Evolutionary conservation across 495 filamentous ascomycete species (phyloP), one percentile per base, ranked within the genome.

Genomic region (Cladorrhinum samala): DNA sequence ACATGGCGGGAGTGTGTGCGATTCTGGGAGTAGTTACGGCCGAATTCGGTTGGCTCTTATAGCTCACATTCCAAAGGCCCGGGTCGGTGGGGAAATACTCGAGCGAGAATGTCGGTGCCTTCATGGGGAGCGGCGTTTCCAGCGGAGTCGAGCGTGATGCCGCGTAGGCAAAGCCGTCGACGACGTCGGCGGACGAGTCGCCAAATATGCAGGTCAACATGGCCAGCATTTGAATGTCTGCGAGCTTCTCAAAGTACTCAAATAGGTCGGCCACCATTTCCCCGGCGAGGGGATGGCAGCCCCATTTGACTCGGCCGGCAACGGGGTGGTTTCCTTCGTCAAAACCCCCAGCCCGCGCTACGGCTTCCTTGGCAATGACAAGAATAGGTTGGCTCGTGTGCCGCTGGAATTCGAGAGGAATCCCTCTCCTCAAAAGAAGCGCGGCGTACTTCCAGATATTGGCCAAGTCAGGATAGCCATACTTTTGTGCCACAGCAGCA

Each of bases 151-250:
- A 70, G 27, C 70, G 68, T 4, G 71, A 65, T 42, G 76, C 76
- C 11, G 69, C 69, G 44, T 74, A 72, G 21, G 71, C 69, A 27
- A 75, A 4, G 14, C 45, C 68, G n/a, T 71, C 68, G 49, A 81
- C 68, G 49, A 81, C 72, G 44, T 77, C 68, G 3, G 73, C 62
- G 0, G 66, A 64, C 6, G 82, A 76, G 52, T 94, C 88, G 46
- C 82, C 82, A 50, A 96, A 85, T 41, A 95, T 83, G 63, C 91
- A 95, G 1, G 91, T 86, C 11, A 96, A 78, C 91, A 96, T 95
- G 30, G 90, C 92, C 16, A 96, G 75, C 91, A 95, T 96, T 66
- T 96, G 91, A 2, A 92, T 72, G 63, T 96, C 90, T 2, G 83
- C 89, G 24, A 84, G 73, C 36, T 72, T 77, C 63, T 95, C 89